These are phyloP conservation scores for Calvatia gigantea DNA, from an alignment of 768 basidiomycete species.

Conservation along the genomic window DNA sequence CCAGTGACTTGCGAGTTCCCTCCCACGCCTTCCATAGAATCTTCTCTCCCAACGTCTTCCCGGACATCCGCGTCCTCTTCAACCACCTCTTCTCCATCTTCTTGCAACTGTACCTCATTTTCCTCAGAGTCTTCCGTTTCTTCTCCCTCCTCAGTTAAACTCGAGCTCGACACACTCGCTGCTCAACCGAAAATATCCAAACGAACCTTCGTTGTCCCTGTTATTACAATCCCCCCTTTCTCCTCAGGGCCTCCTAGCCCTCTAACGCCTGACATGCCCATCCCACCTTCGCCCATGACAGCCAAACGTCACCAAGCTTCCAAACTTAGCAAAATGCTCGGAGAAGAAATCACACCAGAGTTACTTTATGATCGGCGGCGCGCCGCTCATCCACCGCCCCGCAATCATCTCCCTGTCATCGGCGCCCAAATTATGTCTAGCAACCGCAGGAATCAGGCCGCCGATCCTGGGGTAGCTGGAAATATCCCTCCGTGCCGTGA, in stretches of 20 bases:
- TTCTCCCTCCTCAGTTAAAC: not conserved
- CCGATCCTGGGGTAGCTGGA: too few species aligned
- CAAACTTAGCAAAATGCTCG: constrained; percentile 25
- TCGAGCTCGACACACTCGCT: not conserved
- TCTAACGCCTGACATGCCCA: constrained; percentile 12
- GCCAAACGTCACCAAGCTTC: constrained; percentile 17
- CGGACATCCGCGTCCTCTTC: not conserved
- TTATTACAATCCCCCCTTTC: not conserved
- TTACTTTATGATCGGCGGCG: not conserved
- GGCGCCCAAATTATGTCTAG: not conserved
- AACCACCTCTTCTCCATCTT: not conserved
- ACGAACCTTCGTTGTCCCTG: not conserved
- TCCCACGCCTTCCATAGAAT: not conserved
- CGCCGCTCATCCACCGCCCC: not conserved
- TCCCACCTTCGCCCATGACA: constrained; percentile 19
- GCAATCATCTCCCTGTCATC: not conserved
- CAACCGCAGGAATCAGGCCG: too few species aligned
- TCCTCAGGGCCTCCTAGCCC: constrained; percentile 1
- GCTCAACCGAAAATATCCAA: not conserved
- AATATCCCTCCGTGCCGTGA: too few species aligned
- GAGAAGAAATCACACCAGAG: constrained; percentile 16
- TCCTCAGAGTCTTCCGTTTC: not conserved
- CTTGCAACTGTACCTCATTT: not conserved
- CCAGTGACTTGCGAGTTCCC: not conserved
- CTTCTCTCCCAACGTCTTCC: not conserved